Conservation (phyloP, 2,329 filamentous ascomycete genomes). For the Helicocarpus griseus region DNA sequence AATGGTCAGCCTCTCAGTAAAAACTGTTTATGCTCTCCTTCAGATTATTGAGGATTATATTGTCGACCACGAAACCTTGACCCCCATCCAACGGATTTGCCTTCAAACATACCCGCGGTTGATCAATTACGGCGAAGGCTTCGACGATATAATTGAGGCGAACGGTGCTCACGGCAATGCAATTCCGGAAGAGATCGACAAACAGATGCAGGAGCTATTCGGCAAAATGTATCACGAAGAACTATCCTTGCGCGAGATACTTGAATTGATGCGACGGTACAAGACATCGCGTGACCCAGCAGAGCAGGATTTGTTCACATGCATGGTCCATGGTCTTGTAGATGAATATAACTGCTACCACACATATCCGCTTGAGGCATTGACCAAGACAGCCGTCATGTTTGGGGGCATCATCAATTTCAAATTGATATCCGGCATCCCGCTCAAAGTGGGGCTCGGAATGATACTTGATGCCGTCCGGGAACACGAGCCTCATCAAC, state of each 20-base stretch:
- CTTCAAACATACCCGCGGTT: constrained; percentile 87
- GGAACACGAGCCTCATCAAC: constrained; percentile 69
- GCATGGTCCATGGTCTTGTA: constrained; percentile 96
- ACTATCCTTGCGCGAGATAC: constrained; percentile 73
- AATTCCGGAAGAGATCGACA: constrained; percentile 68
- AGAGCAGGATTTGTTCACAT: constrained; percentile 92
- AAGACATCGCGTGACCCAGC: constrained; percentile 75
- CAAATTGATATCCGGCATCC: constrained; percentile 79
- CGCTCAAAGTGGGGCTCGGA: constrained; percentile 84
- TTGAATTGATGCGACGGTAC: constrained; percentile 73
- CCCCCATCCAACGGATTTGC: constrained; percentile 72
- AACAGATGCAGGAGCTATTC: constrained; percentile 94
- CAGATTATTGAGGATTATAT: constrained; percentile 64
- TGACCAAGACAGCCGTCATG: constrained; percentile 89
- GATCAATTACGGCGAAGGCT: constrained; percentile 92
- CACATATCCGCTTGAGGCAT: constrained; percentile 89
- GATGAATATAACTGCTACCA: constrained; percentile 95
- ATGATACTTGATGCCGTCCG: constrained; percentile 97
- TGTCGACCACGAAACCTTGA: constrained; percentile 56
- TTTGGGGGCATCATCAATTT: constrained; percentile 96
- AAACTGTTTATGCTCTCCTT: constrained; percentile 72
- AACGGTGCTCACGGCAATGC: constrained; percentile 76
- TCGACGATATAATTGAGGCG: constrained; percentile 79
- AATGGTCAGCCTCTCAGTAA: constrained; percentile 69
- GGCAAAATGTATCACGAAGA: constrained; percentile 96